Evolutionary conservation across 2,329 filamentous ascomycete genomes (phyloP).

Genomic region (Fonsecaea multimorphosa): DNA sequence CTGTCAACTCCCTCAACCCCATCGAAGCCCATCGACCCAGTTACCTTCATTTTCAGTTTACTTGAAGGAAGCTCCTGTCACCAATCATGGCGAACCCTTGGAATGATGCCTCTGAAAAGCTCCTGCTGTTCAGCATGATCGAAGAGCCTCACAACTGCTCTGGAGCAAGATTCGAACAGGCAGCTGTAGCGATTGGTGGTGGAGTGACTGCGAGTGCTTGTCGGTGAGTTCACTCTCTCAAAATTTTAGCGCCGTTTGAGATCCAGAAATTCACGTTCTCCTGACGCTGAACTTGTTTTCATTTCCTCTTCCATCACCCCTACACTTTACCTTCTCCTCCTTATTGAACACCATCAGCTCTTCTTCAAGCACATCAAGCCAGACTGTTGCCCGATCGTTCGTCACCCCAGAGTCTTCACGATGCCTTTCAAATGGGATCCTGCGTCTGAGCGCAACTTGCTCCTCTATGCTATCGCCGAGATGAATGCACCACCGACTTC

Average conservation of each 20-base stretch:
- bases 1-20: neutral
- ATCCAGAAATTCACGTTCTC: neutral
- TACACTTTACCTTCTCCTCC: neutral
- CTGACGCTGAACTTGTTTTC: neutral
- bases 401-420: slow-evolving; percentile 7
- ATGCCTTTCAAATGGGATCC: slow-evolving; percentile 39
- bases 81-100: slow-evolving; percentile 25
- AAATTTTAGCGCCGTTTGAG: neutral
- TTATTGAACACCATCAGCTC: neutral
- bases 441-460: slow-evolving; percentile 31
- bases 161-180: slow-evolving; percentile 24
- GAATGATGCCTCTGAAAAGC: slow-evolving; percentile 27
- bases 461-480: slow-evolving; percentile 31
- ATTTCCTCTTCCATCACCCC: neutral
- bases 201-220: slow-evolving; percentile 22
- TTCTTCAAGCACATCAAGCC: neutral
- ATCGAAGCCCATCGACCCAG: neutral
- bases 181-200: slow-evolving; percentile 20
- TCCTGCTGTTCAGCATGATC: slow-evolving; percentile 28
- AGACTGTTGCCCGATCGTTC: slow-evolving; percentile 4
- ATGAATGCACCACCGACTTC: slow-evolving; percentile 23
- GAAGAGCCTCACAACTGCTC: slow-evolving; percentile 22
- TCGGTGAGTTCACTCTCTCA: slow-evolving; percentile 23
- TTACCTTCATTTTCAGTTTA: neutral
- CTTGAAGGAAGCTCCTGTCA: neutral